Percentiles rank a stretch among this genome's conserved stretches.
Evolutionary conservation across 176 grass and related monocot genomes (phyloP).

Genomic region (Canna indica): DNA sequence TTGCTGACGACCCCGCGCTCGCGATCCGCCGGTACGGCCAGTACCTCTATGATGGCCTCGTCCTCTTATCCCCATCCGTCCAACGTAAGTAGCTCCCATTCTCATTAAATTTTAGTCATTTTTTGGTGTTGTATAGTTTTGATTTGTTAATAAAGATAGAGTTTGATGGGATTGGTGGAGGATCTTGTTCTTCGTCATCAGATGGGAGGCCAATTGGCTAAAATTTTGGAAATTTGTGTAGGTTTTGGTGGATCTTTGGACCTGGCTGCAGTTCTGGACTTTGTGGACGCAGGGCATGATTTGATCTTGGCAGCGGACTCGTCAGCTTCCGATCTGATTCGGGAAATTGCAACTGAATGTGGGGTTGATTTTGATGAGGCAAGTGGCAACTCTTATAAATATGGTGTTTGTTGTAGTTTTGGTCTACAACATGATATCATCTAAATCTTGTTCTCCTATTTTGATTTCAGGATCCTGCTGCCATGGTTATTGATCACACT

Average conservation of each 20-base stretch:
- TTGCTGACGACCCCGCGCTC: conserved; percentile 71
- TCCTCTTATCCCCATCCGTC: conserved; percentile 65
- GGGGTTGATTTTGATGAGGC: conserved; percentile 95
- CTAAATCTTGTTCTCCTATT: not conserved
- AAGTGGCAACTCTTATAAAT: conserved; percentile 16
- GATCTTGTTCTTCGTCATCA: not conserved
- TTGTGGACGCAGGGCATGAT: conserved; percentile 79
- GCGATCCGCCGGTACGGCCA: conserved; percentile 72
- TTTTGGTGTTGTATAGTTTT: not conserved
- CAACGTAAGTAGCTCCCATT: conserved; percentile 27
- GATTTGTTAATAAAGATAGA: not conserved
- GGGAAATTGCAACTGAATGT: conserved; percentile 80
- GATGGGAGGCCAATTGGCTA: conserved; percentile 10
- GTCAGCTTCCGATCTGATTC: conserved; percentile 79
- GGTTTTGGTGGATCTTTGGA: conserved; percentile 89
- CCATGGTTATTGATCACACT: conserved; percentile 77
- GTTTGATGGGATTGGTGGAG: not conserved
- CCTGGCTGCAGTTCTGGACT: conserved; percentile 63
- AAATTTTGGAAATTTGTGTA: conserved; percentile 12
- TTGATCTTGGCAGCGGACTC: conserved; percentile 80
- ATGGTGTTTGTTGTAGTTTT: not conserved
- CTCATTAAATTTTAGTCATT: conserved; percentile 1
- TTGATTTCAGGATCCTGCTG: conserved; percentile 52
- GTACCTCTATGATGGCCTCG: conserved; percentile 86
- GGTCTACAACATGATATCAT: conserved; percentile 4